These are phyloP conservation scores for Periglandula ipomoeae DNA, from an alignment of 2,329 filamentous ascomycete species.

Conservation along the genomic window DNA sequence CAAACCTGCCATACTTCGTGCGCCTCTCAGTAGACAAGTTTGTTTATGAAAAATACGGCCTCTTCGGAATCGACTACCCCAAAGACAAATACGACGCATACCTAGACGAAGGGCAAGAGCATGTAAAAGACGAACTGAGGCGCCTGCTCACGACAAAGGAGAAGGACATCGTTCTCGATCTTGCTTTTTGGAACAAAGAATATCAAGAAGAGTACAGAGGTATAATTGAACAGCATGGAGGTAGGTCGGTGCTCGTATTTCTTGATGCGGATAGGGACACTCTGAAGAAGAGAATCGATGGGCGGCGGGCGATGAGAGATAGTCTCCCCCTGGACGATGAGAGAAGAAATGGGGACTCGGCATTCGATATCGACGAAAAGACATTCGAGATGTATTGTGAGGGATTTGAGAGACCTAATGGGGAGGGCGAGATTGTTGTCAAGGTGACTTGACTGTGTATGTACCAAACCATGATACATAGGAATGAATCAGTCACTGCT, in stretches of 20 bases:
- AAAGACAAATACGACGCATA: neutral
- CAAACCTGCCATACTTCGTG: slow-evolving; percentile 9
- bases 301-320: slow-evolving; percentile 14
- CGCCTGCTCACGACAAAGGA: slow-evolving; percentile 9
- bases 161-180: slow-evolving; percentile 20
- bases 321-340: neutral
- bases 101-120: neutral
- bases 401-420: neutral
- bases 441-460: neutral
- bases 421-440: neutral
- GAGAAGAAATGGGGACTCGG: neutral
- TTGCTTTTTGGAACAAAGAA: slow-evolving; percentile 21
- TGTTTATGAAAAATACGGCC: neutral
- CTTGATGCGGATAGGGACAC: slow-evolving; percentile 16
- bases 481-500: no score
- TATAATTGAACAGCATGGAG: slow-evolving; percentile 16
- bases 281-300: slow-evolving; percentile 21
- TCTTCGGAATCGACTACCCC: neutral
- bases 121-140: slow-evolving; percentile 3
- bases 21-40: neutral
- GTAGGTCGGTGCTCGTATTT: slow-evolving; percentile 21
- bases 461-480: no score
- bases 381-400: neutral
- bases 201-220: slow-evolving; percentile 22
- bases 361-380: neutral